These are phyloP conservation scores for Fusarium compactum DNA, from an alignment of 2,329 filamentous ascomycete genomes.

Conservation along the genomic window DNA sequence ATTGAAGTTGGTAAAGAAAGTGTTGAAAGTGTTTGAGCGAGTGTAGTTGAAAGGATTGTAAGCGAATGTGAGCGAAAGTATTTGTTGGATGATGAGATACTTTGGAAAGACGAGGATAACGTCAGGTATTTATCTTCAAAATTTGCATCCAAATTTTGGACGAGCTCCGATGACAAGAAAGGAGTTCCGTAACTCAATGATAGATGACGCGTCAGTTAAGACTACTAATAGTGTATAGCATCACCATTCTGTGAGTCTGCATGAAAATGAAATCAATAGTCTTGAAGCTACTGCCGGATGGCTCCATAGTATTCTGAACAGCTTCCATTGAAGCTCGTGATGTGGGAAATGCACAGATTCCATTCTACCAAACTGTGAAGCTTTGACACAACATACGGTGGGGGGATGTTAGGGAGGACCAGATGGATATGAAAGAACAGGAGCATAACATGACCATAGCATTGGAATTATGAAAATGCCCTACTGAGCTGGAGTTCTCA, in stretches of 20 bases:
- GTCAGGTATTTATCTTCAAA: conserved; percentile 3
- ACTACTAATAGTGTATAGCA: not conserved
- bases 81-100: not conserved
- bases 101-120: too few species aligned
- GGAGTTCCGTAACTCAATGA: not conserved
- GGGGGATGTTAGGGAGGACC: not conserved
- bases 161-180: not conserved
- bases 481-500: not conserved
- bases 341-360: not conserved
- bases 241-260: not conserved
- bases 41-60: not conserved
- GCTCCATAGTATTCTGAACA: not conserved
- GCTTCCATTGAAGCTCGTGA: not conserved
- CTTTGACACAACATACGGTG: not conserved
- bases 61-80: not conserved
- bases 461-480: not conserved
- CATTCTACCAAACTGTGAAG: not conserved
- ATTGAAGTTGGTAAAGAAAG: not conserved
- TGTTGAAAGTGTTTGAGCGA: conserved; percentile 1
- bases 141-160: not conserved
- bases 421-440: not conserved
- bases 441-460: not conserved
- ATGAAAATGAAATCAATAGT: conserved; percentile 17
- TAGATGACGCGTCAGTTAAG: not conserved
- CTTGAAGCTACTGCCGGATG: not conserved